A percentile compares a stretch with the other conserved stretches of the same genome.
Evolutionary conservation across 1,284 basidiomycete species (phyloP).

Genomic region (Pterulicium gracile): DNA sequence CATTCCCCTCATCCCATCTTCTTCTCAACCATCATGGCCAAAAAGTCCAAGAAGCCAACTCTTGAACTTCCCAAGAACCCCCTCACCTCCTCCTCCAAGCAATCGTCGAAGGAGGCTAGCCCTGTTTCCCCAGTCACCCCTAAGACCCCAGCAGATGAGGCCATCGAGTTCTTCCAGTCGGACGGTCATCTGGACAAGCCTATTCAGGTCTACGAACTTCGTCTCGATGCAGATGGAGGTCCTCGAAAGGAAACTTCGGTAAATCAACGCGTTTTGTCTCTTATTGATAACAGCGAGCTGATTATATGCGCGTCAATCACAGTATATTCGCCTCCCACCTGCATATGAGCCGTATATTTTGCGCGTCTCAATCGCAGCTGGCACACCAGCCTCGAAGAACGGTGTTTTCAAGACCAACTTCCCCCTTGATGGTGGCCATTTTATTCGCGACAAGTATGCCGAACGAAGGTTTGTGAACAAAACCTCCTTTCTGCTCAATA

Average conservation of each 20-base stretch:
- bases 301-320: conserved; percentile 9
- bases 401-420: conserved; percentile 93
- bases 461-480: conserved; percentile 57
- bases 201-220: conserved; percentile 77
- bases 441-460: conserved; percentile 68
- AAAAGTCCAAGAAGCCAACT: background rate
- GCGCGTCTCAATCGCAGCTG: conserved; percentile 81
- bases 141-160: conserved; percentile 87
- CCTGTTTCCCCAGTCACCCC: conserved; percentile 36
- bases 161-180: conserved; percentile 76
- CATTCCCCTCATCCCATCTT: too few relatives aligned
- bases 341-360: conserved; percentile 84
- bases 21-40: background rate
- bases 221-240: conserved; percentile 81
- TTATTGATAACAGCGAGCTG: conserved; percentile 10
- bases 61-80: background rate
- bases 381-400: conserved; percentile 78
- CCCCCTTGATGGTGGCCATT: conserved; percentile 81
- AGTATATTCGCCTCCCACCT: conserved; percentile 94
- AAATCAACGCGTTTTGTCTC: conserved; percentile 21
- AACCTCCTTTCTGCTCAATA: conserved; percentile 11
- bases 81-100: background rate
- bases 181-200: conserved; percentile 33
- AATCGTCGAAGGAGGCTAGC: too few relatives aligned
- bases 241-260: conserved; percentile 78